A percentile compares a stretch with the other conserved stretches of the same genome.
These are phyloP conservation scores for Gymnopilus junonius DNA, from an alignment of 768 basidiomycete genomes.

Conservation along the genomic window DNA sequence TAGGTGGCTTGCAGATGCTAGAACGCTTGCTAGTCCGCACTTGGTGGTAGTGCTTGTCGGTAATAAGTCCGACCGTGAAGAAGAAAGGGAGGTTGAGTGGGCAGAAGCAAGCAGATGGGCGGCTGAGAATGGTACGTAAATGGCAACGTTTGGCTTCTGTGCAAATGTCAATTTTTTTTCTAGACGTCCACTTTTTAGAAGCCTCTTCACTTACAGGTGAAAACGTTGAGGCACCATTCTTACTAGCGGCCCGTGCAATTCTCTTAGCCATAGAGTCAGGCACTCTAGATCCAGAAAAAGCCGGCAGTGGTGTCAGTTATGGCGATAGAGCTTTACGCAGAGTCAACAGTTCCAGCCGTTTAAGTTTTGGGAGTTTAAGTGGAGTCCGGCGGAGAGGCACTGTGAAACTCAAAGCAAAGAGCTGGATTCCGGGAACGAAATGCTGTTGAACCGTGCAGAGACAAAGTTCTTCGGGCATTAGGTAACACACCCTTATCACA, in stretches of 20 bases:
- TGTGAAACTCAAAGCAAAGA: conserved; percentile 63
- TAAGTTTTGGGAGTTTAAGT: conserved; percentile 85
- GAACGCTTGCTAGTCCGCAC: conserved; percentile 91
- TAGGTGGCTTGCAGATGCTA: conserved; percentile 92
- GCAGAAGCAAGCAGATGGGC: conserved; percentile 96
- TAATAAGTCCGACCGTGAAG: conserved; percentile 94
- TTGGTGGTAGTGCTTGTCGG: conserved; percentile 91
- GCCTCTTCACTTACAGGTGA: conserved; percentile 91
- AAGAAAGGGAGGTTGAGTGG: conserved; percentile 95
- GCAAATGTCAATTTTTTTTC: conserved; percentile 6
- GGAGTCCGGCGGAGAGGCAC: conserved; percentile 63
- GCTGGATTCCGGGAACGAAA: conserved; percentile 65
- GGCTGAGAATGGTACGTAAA: conserved; percentile 81
- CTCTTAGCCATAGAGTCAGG: conserved; percentile 92
- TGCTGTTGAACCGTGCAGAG: conserved; percentile 58
- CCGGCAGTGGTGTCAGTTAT: conserved; percentile 95
- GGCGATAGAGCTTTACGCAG: conserved; percentile 92
- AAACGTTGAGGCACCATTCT: conserved; percentile 93
- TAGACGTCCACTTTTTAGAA: conserved; percentile 94
- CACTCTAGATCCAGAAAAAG: conserved; percentile 88
- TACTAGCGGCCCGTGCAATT: conserved; percentile 85
- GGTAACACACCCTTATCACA: neutral
- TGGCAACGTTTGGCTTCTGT: conserved; percentile 9
- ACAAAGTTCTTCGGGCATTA: neutral
- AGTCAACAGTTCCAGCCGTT: conserved; percentile 87